A percentile compares a stretch with the other conserved stretches of the same genome.
phyloP scores from a whole-genome alignment of 805 yeast species.

The Candida yuanshanica region DNA sequence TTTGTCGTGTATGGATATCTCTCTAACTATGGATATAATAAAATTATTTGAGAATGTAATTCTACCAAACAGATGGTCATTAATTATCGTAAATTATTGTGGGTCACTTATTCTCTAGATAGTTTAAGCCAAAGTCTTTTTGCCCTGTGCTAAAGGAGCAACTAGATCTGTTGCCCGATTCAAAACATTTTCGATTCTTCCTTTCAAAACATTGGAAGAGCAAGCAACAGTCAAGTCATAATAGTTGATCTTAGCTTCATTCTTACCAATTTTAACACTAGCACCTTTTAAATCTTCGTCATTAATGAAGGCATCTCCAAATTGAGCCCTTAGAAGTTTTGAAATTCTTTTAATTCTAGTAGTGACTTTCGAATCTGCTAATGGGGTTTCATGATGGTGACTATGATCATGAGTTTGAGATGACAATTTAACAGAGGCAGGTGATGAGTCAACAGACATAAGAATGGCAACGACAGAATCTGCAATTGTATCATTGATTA shows the following conservation, averaged over 20 bases:
- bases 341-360: conserved; percentile 50
- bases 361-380: conserved; percentile 29
- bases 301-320: conserved; percentile 66
- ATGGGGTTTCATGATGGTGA: conserved; percentile 14
- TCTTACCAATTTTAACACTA: conserved; percentile 64
- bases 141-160: conserved; percentile 64
- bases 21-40: neutral
- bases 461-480: conserved; percentile 89
- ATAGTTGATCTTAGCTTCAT: conserved; percentile 65
- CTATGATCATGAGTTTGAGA: conserved; percentile 46
- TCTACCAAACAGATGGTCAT: neutral
- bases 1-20: neutral
- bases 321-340: conserved; percentile 71
- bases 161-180: conserved; percentile 74
- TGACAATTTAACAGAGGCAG: conserved; percentile 88
- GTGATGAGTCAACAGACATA: conserved; percentile 88
- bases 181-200: conserved; percentile 76
- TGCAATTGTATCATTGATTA: conserved; percentile 88
- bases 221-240: conserved; percentile 63
- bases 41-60: neutral
- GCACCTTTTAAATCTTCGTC: conserved; percentile 43
- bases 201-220: conserved; percentile 66
- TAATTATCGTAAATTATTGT: neutral
- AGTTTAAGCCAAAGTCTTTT: conserved; percentile 5
- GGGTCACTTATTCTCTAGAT: neutral